Evolutionary conservation across 805 yeast species (phyloP), one percentile per base, ranked within the genome.

Genomic region (Cyberlindnera nakhonratchasimensis): DNA sequence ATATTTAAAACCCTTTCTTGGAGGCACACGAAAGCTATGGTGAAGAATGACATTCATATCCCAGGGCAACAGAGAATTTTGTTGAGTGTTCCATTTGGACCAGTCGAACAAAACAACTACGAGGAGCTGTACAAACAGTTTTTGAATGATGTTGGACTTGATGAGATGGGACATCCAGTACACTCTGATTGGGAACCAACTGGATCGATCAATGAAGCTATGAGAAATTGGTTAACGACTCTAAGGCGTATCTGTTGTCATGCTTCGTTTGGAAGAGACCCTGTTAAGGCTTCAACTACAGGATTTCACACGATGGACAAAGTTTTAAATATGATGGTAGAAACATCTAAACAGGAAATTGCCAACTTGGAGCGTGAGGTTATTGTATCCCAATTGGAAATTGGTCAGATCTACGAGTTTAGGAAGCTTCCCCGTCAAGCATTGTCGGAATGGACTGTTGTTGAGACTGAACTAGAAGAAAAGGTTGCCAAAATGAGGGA

Each of bases 21-120:
- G 9, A 67, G 99, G 26, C 98, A 93, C 58, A 84, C 96, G 1
- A 89, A 88, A 54, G 74, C 79, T 12, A 80, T 84, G 82, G 96
- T 93, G 1, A 75, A 78, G 26, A 72, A 77, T 34, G 95, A 91
- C 53, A 79, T 93, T 13, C 58, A 70, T 30, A 67, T 93, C 9
- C 99, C 99, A 0, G 77, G 79, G 0, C 99, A 93, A 58, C 71
- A 72, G 4, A 70, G 96, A 39, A 70, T 80, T 9, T 66, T 89
- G 34, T 62, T 93, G 37, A 72, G 86, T 2, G 70, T 86, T 16
- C 87, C 89, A 3, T 85, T 93, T 59, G 80, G 85, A 3, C 80
- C 87, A 0, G 76, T 93, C 17, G 99, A 93, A 58, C 84, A 85
- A 55, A 88, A 86, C 56, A 82, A 86, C 54, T 93, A 93, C 58